Percentiles rank a stretch among this genome's conserved stretches.
phyloP scores from a whole-genome alignment of 108 stramenopile genomes.

The Fragilariopsis cylindrus region DNA sequence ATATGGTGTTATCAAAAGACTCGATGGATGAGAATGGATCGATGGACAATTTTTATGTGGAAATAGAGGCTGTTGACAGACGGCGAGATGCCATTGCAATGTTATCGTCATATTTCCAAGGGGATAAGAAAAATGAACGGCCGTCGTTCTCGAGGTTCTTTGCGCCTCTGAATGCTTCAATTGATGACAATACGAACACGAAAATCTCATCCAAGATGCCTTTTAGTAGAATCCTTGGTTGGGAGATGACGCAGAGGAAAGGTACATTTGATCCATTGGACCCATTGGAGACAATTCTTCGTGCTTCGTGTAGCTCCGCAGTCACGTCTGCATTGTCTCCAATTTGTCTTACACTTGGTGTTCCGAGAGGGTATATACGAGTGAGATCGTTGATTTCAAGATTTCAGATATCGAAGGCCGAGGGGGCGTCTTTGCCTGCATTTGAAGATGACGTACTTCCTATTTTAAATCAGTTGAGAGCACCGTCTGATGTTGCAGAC shows the following conservation, averaged over 20 bases:
- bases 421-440: slow-evolving; percentile 50
- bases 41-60: slow-evolving; percentile 19
- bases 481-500: slow-evolving; percentile 55
- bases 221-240: slow-evolving; percentile 29
- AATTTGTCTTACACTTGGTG: slow-evolving; percentile 61
- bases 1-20: slow-evolving; percentile 29
- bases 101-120: slow-evolving; percentile 69
- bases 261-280: slow-evolving; percentile 70
- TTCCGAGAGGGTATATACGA: slow-evolving; percentile 78
- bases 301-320: slow-evolving; percentile 27
- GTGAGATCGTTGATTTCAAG: slow-evolving; percentile 59
- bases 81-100: slow-evolving; percentile 74
- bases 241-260: slow-evolving; percentile 9
- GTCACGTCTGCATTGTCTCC: slow-evolving; percentile 65
- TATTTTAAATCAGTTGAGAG: slow-evolving; percentile 55
- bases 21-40: slow-evolving; percentile 11
- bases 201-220: neutral
- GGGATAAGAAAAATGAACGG: slow-evolving; percentile 33
- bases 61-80: slow-evolving; percentile 63
- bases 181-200: slow-evolving; percentile 18
- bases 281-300: slow-evolving; percentile 52
- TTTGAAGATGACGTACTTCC: slow-evolving; percentile 61
- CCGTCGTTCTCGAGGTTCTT: slow-evolving; percentile 68
- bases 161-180: slow-evolving; percentile 50
- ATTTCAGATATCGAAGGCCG: slow-evolving; percentile 43